Evolutionary conservation across 202 grass and related monocot genomes (phyloP).

Genomic region (Panicum hallii): DNA sequence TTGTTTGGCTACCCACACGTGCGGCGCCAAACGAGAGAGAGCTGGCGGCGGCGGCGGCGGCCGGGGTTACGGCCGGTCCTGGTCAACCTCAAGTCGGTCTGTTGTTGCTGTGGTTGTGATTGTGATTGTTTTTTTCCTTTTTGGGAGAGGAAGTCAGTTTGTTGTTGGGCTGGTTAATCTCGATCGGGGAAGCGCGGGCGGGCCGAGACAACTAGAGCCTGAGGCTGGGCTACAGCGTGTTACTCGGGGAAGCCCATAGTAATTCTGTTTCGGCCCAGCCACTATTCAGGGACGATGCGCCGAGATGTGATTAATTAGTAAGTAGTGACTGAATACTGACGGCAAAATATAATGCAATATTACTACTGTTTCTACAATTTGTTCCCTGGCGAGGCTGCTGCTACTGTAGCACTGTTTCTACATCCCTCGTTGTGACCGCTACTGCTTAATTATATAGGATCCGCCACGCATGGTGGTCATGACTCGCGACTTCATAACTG

Average conservation of each 20-base stretch:
- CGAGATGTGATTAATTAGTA: neutral
- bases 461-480: neutral
- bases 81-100: neutral
- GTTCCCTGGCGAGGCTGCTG: too few relatives aligned
- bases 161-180: neutral
- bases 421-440: neutral
- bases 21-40: neutral
- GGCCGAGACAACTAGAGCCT: neutral
- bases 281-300: neutral
- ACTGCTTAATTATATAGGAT: neutral
- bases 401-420: neutral
- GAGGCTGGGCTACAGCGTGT: neutral
- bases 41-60: neutral
- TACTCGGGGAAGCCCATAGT: neutral
- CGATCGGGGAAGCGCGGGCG: neutral
- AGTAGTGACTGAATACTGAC: neutral
- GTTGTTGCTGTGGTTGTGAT: neutral
- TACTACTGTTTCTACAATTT: neutral
- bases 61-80: neutral
- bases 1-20: too few relatives aligned
- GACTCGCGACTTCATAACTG: neutral
- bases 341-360: neutral
- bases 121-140: too few relatives aligned
- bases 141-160: too few relatives aligned
- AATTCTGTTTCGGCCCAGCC: neutral